Conservation (phyloP, 805 yeast species). For the Maudiozyma saulgeensis region DNA sequence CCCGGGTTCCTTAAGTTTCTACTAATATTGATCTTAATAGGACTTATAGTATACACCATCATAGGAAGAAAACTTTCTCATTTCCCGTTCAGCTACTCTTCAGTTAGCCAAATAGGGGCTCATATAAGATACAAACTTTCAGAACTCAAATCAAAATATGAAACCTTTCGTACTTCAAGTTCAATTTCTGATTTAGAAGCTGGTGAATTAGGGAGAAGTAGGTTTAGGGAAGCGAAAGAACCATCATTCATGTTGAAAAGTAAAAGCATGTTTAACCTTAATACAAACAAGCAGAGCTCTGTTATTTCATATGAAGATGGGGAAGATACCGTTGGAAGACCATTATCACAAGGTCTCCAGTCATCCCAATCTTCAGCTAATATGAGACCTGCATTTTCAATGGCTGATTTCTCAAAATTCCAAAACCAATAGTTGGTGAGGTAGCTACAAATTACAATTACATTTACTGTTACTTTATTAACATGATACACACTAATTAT, state of each 20-base stretch:
- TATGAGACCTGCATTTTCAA: slow-evolving; percentile 5
- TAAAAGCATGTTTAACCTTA: slow-evolving; percentile 24
- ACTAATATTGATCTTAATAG: not conserved
- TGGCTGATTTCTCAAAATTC: slow-evolving; percentile 26
- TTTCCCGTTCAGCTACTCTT: not conserved
- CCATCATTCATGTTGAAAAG: slow-evolving; percentile 14
- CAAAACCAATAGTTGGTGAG: slow-evolving; percentile 5
- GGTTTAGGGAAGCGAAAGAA: not conserved
- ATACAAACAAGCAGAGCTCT: not conserved
- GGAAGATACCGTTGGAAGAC: not conserved
- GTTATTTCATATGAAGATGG: too few relatives aligned
- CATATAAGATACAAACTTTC: slow-evolving; percentile 1
- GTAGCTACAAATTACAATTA: not conserved
- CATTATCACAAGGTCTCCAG: slow-evolving; percentile 2
- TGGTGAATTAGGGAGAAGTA: not conserved
- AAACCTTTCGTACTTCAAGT: not conserved
- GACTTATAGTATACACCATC: not conserved
- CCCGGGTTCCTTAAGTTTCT: not conserved
- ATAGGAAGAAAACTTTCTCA: not conserved
- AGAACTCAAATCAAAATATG: slow-evolving; percentile 1
- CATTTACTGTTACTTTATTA: too few relatives aligned
- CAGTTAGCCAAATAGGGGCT: slow-evolving; percentile 2
- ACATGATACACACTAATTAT: too few relatives aligned
- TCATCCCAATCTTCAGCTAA: slow-evolving; percentile 4
- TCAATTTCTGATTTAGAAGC: slow-evolving; percentile 5